Conservation (phyloP, 176 grass and related monocot species). For the Stipa capillata region DNA sequence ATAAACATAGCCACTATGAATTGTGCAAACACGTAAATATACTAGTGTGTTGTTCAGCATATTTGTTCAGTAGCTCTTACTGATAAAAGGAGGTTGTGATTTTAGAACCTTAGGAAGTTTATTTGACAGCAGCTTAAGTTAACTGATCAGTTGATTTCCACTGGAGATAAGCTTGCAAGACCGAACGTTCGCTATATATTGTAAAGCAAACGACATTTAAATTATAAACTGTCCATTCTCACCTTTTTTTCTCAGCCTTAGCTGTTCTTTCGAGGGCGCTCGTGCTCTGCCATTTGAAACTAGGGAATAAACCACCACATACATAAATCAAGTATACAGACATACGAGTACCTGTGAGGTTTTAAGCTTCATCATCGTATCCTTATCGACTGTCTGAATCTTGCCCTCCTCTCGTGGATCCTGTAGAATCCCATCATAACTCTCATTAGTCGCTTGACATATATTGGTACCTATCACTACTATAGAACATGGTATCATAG, state of each 20-base stretch:
- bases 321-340: not conserved
- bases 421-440: slow-evolving; percentile 5
- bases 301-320: not conserved
- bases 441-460: too few species aligned
- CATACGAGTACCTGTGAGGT: slow-evolving; percentile 16
- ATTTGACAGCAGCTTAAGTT: not conserved
- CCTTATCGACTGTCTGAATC: slow-evolving; percentile 21
- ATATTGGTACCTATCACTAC: too few species aligned
- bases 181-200: not conserved
- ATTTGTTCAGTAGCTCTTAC: too few species aligned
- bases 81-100: too few species aligned
- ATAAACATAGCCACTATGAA: too few species aligned
- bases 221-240: slow-evolving; percentile 23
- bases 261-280: not conserved
- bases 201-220: not conserved
- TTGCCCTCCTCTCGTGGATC: slow-evolving; percentile 29
- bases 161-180: not conserved
- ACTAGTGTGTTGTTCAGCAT: too few species aligned
- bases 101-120: not conserved
- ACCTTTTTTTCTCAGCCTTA: slow-evolving; percentile 35
- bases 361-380: slow-evolving; percentile 17
- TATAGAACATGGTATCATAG: too few species aligned
- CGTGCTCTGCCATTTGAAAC: slow-evolving; percentile 17
- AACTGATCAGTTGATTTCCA: not conserved
- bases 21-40: too few species aligned